phyloP scores from a whole-genome alignment of 2,329 filamentous ascomycete genomes.

The Neopestalotiopsis rosae region DNA sequence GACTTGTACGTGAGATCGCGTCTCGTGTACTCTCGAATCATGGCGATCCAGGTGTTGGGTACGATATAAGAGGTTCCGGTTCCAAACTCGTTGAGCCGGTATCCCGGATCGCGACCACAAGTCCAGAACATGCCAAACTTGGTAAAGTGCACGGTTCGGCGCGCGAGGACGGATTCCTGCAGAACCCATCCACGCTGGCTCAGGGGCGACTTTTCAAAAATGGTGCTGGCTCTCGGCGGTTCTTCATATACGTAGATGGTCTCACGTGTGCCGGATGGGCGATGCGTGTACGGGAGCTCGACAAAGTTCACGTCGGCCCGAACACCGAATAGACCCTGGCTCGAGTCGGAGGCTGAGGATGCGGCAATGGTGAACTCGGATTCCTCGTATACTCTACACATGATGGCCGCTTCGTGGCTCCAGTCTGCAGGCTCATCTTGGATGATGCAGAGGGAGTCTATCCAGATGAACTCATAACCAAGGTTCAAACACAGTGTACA shows the following conservation, averaged over 20 bases:
- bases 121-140: not conserved
- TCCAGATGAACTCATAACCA: not conserved
- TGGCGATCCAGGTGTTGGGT: not conserved
- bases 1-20: not conserved
- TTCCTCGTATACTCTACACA: slow-evolving; percentile 6
- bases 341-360: slow-evolving; percentile 1
- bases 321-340: not conserved
- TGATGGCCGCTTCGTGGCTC: slow-evolving; percentile 3
- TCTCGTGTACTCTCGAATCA: slow-evolving; percentile 2
- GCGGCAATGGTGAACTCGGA: slow-evolving; percentile 4
- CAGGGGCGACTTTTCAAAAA: not conserved
- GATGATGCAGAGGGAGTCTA: slow-evolving; percentile 5
- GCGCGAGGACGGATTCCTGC: not conserved
- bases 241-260: not conserved
- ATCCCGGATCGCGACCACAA: not conserved
- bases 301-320: not conserved
- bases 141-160: not conserved
- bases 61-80: not conserved
- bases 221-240: not conserved
- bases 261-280: not conserved
- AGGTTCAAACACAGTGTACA: not conserved
- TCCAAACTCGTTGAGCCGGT: not conserved
- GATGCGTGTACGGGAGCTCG: not conserved
- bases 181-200: slow-evolving; percentile 1
- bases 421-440: slow-evolving; percentile 8